phyloP scores from a whole-genome alignment of 108 stramenopile genomes.

The Nitzschia inconspicua region DNA sequence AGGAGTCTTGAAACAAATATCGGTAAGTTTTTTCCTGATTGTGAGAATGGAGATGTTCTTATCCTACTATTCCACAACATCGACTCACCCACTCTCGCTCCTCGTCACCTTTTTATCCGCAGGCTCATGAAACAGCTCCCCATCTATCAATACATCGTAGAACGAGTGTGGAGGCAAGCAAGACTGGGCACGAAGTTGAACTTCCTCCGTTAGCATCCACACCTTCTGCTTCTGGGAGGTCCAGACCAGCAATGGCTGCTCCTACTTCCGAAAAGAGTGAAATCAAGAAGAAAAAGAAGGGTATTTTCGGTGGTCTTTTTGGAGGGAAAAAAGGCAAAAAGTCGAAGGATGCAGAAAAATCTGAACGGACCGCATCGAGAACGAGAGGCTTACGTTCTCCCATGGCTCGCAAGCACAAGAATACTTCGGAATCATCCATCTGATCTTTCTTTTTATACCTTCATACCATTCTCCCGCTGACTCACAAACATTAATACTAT shows the following conservation, averaged over 20 bases:
- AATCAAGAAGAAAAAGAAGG: conserved; percentile 78
- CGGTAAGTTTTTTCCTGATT: conserved; percentile 16
- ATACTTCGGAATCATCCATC: conserved; percentile 16
- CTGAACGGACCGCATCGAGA: conserved; percentile 22
- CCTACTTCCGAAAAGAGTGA: conserved; percentile 18
- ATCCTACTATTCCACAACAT: not conserved
- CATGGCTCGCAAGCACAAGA: conserved; percentile 18
- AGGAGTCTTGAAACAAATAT: conserved; percentile 32
- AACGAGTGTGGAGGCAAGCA: not conserved
- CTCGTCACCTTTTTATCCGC: not conserved
- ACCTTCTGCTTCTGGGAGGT: conserved; percentile 8
- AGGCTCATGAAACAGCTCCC: conserved; percentile 19
- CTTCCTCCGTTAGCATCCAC: conserved; percentile 9
- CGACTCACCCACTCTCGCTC: not conserved
- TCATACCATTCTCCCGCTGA: too few relatives aligned
- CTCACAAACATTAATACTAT: too few relatives aligned
- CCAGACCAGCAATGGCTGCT: conserved; percentile 6
- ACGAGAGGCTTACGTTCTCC: conserved; percentile 23
- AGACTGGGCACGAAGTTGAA: conserved; percentile 7
- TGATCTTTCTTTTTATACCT: conserved; percentile 4
- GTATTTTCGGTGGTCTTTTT: conserved; percentile 67
- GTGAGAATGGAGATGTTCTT: not conserved
- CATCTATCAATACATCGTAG: not conserved
- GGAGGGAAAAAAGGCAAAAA: conserved; percentile 65
- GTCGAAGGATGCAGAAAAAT: conserved; percentile 24